Conservation (phyloP, 2,329 filamentous ascomycete species). For the Xylaria sp. region DNA sequence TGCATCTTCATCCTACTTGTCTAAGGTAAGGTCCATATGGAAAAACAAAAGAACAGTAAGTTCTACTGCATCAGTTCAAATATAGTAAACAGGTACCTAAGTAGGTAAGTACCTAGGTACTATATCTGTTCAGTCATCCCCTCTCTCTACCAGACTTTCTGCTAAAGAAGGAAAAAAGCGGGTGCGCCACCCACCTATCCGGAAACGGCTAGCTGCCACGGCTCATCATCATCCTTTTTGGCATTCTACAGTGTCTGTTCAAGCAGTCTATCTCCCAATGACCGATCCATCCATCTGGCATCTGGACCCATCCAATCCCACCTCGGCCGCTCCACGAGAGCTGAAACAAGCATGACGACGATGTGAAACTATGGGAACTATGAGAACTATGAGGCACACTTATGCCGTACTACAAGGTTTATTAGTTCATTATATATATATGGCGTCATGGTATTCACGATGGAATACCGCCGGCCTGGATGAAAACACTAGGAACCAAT, state of each 20-base stretch:
- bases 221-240: slow-evolving; percentile 13
- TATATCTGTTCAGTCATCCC: too few relatives aligned
- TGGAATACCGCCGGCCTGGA: too few relatives aligned
- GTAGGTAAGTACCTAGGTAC: too few relatives aligned
- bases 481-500: too few relatives aligned
- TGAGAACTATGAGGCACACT: background rate
- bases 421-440: background rate
- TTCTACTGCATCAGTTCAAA: too few relatives aligned
- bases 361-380: background rate
- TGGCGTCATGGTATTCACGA: background rate
- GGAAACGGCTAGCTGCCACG: slow-evolving; percentile 24
- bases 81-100: too few relatives aligned
- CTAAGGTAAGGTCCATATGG: too few relatives aligned
- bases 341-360: slow-evolving; percentile 13
- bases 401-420: background rate
- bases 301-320: background rate
- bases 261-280: too few relatives aligned
- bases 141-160: too few relatives aligned
- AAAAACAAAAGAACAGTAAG: too few relatives aligned
- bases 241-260: background rate
- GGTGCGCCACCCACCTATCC: too few relatives aligned
- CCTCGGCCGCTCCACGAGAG: background rate
- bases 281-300: background rate
- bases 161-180: slow-evolving; percentile 3
- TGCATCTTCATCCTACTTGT: too few relatives aligned